Evolutionary conservation across 495 filamentous ascomycete species (phyloP).

Genomic region (Xylaria nigripes): DNA sequence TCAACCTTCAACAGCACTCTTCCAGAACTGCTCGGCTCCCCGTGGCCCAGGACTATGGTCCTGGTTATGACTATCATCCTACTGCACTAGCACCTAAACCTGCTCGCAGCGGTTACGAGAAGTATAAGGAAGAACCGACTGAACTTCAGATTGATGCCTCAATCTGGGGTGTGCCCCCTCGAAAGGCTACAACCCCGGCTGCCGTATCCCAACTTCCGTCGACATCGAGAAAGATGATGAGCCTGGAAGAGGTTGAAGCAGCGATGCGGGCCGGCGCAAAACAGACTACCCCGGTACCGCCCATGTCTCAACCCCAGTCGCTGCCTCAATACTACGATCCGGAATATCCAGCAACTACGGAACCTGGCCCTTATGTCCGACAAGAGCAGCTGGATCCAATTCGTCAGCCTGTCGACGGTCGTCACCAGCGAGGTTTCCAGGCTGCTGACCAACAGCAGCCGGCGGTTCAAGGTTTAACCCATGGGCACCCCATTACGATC

Average conservation of each 20-base stretch:
- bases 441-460: conserved; percentile 17
- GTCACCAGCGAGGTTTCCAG: conserved; percentile 20
- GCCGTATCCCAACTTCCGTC: conserved; percentile 19
- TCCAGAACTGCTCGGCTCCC: conserved; percentile 27
- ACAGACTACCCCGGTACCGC: conserved; percentile 16
- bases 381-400: conserved; percentile 20
- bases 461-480: conserved; percentile 18
- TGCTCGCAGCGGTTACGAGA: conserved; percentile 75
- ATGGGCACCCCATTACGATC: conserved; percentile 38
- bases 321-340: conserved; percentile 25
- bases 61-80: conserved; percentile 34
- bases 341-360: conserved; percentile 24
- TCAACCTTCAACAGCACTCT: conserved; percentile 54
- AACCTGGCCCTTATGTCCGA: conserved; percentile 18
- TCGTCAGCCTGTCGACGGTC: conserved; percentile 20
- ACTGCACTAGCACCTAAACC: conserved; percentile 40
- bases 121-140: conserved; percentile 66
- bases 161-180: conserved; percentile 73
- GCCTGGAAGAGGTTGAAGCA: conserved; percentile 93
- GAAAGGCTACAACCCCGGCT: conserved; percentile 41
- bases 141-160: conserved; percentile 88
- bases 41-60: conserved; percentile 21
- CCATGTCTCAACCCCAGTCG: conserved; percentile 20
- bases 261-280: conserved; percentile 69
- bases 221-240: conserved; percentile 77